Evolutionary conservation across 2,329 filamentous ascomycete genomes (phyloP).

Genomic region (Dothidotthia symphoricarpi): DNA sequence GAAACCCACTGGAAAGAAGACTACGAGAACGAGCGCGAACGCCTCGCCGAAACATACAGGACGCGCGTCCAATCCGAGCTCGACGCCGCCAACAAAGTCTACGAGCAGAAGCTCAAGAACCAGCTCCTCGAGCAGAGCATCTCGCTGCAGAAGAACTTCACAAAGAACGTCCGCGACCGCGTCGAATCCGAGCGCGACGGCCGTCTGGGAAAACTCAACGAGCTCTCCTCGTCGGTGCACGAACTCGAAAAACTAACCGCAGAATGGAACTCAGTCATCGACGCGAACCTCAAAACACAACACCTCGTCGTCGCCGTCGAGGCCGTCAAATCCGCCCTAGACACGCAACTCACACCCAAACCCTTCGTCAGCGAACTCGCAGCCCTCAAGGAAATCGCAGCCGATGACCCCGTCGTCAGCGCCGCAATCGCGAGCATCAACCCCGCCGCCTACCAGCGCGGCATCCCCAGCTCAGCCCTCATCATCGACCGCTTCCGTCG

Average conservation of each 20-base stretch:
- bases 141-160: conserved; percentile 80
- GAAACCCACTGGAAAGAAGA: conserved; percentile 82
- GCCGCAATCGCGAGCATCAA: conserved; percentile 97
- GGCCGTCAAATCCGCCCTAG: conserved; percentile 80
- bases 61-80: conserved; percentile 76
- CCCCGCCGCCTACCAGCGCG: conserved; percentile 87
- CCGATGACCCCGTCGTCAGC: conserved; percentile 79
- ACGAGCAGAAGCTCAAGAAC: conserved; percentile 80
- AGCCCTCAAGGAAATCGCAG: conserved; percentile 87
- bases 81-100: conserved; percentile 73
- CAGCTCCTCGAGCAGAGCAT: conserved; percentile 88
- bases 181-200: conserved; percentile 88
- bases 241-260: conserved; percentile 85
- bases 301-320: conserved; percentile 96
- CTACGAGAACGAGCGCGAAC: conserved; percentile 83
- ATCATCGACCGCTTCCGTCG: conserved; percentile 94
- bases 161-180: conserved; percentile 70
- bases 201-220: conserved; percentile 79
- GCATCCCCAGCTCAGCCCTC: conserved; percentile 77
- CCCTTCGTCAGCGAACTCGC: conserved; percentile 93
- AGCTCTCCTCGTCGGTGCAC: conserved; percentile 72
- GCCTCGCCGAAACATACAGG: conserved; percentile 74
- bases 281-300: conserved; percentile 88
- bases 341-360: conserved; percentile 68
- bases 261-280: conserved; percentile 87